These are phyloP conservation scores for Lactifluus piperatus DNA, from an alignment of 768 basidiomycete species.

Conservation along the genomic window DNA sequence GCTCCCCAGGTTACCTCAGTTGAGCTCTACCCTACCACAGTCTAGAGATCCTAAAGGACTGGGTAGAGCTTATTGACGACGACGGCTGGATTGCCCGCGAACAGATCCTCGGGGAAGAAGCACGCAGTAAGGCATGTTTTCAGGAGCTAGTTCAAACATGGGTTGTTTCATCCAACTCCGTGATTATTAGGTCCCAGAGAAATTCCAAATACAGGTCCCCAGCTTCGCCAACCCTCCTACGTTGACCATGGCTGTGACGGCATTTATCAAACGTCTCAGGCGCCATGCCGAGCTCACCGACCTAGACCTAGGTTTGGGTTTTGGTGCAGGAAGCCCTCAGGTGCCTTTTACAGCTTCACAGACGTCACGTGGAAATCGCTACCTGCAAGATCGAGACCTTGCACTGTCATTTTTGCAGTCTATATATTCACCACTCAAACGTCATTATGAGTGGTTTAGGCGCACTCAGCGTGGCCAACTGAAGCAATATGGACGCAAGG, in stretches of 20 bases:
- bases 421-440: conserved; percentile 76
- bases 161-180: not conserved
- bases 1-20: not conserved
- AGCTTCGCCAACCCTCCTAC: conserved; percentile 94
- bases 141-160: not conserved
- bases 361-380: conserved; percentile 25
- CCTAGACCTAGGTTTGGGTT: conserved; percentile 58
- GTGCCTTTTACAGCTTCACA: conserved; percentile 33
- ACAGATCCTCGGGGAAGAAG: conserved; percentile 95
- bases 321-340: conserved; percentile 44
- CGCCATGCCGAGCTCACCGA: conserved; percentile 40
- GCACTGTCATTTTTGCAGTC: conserved; percentile 63
- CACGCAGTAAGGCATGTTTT: conserved; percentile 70
- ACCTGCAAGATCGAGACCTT: conserved; percentile 50
- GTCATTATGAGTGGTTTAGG: conserved; percentile 96
- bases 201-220: conserved; percentile 92
- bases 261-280: conserved; percentile 73
- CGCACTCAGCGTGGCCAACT: conserved; percentile 91
- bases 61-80: conserved; percentile 86
- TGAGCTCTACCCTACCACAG: conserved; percentile 30
- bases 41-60: conserved; percentile 81
- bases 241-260: conserved; percentile 85
- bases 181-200: conserved; percentile 57
- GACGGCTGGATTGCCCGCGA: conserved; percentile 96
- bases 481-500: conserved; percentile 77